Evolutionary conservation across 1,139 yeast genomes (phyloP).

Genomic region (Yamadazyma friedrichii): DNA sequence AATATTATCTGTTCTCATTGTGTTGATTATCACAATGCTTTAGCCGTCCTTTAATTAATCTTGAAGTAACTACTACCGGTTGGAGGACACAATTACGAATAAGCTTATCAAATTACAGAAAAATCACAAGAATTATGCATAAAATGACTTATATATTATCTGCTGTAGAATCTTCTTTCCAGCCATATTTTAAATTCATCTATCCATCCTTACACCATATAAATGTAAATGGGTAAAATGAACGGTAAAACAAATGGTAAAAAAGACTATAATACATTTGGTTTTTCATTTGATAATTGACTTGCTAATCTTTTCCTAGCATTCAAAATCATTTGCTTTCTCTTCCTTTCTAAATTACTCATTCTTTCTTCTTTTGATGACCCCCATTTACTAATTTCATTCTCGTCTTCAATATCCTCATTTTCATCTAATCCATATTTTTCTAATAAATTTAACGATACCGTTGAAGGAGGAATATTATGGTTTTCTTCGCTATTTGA

Average conservation of each 20-base stretch:
- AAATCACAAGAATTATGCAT: too few species aligned
- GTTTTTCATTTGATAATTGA: slow-evolving; percentile 27
- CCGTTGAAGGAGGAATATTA: slow-evolving; percentile 15
- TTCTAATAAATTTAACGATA: slow-evolving; percentile 34
- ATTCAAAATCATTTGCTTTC: slow-evolving; percentile 44
- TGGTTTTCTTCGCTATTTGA: slow-evolving; percentile 7
- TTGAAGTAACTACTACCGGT: too few species aligned
- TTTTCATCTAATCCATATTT: slow-evolving; percentile 31
- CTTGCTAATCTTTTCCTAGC: slow-evolving; percentile 44
- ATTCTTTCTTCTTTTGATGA: slow-evolving; percentile 19
- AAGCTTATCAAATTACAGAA: too few species aligned
- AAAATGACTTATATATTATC: too few species aligned
- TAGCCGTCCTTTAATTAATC: too few species aligned
- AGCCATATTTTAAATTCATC: too few species aligned
- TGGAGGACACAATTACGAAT: too few species aligned
- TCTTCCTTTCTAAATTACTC: slow-evolving; percentile 24
- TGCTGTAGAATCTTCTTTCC: too few species aligned
- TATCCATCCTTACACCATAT: too few species aligned
- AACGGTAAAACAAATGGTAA: too few species aligned
- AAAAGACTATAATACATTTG: not conserved
- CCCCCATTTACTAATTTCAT: slow-evolving; percentile 18
- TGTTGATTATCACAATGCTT: too few species aligned
- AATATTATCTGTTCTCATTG: not conserved
- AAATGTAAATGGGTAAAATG: too few species aligned
- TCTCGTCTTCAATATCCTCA: slow-evolving; percentile 12